These are phyloP conservation scores for Rubroshorea leprosula DNA, from an alignment of 345 rosid genomes.

Conservation along the genomic window DNA sequence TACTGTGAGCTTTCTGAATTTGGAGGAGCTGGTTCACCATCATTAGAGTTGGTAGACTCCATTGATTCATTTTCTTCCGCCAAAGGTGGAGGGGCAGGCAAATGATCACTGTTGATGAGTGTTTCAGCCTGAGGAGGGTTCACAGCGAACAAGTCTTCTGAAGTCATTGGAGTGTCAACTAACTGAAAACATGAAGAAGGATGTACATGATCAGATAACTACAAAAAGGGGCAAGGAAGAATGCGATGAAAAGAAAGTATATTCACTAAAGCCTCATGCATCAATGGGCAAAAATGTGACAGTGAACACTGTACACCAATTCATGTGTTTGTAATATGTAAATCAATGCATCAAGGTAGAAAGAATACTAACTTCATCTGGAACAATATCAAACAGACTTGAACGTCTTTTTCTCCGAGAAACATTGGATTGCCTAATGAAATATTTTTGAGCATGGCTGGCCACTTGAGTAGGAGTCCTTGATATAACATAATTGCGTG, in stretches of 20 bases:
- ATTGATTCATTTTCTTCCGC: conserved; percentile 92
- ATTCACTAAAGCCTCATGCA: not conserved
- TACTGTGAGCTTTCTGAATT: conserved; percentile 41
- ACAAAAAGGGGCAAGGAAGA: not conserved
- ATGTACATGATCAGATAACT: not conserved
- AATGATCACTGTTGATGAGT: conserved; percentile 32
- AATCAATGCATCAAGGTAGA: not conserved
- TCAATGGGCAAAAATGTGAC: no score
- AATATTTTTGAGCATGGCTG: conserved; percentile 98
- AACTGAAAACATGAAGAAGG: conserved; percentile 33
- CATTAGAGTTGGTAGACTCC: conserved; percentile 86
- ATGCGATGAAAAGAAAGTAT: no score
- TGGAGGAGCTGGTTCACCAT: conserved; percentile 44
- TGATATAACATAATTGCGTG: conserved; percentile 75
- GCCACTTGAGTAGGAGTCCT: conserved; percentile 99
- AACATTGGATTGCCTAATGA: conserved; percentile 76
- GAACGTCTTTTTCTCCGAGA: conserved; percentile 93
- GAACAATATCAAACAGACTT: conserved; percentile 90
- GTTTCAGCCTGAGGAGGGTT: conserved; percentile 37
- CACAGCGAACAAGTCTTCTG: conserved; percentile 48
- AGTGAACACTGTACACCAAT: no score
- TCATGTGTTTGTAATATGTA: no score
- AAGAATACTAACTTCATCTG: conserved; percentile 63
- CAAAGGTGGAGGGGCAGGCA: conserved; percentile 48
- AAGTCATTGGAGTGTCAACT: conserved; percentile 44